phyloP scores from a whole-genome alignment of 78 protist species.

The Ministeria vibrans region DNA sequence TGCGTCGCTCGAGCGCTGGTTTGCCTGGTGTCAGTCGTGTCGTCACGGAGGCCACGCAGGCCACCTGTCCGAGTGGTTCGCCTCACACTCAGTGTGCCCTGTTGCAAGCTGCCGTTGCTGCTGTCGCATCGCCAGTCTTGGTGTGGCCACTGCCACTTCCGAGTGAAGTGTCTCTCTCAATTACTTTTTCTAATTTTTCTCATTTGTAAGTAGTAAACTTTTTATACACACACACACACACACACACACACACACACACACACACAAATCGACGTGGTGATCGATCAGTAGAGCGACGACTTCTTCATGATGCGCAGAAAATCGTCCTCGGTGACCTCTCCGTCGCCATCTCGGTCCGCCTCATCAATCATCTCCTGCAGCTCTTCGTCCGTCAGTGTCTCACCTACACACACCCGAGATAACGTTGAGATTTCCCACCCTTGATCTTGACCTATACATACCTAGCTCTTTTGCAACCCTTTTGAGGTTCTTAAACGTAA shows the following conservation, averaged over 20 bases:
- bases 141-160: background rate
- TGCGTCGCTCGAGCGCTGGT: conserved; percentile 53
- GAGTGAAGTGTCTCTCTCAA: background rate
- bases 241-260: background rate
- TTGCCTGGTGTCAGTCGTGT: conserved; percentile 82
- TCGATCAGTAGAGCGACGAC: conserved; percentile 24
- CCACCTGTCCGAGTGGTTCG: conserved; percentile 77
- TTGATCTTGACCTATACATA: no score
- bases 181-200: background rate
- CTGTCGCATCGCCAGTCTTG: background rate
- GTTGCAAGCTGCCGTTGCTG: conserved; percentile 72
- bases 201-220: background rate
- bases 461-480: conserved; percentile 89
- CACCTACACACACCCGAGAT: no score
- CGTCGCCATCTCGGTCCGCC: conserved; percentile 77
- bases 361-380: conserved; percentile 86
- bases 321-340: conserved; percentile 77
- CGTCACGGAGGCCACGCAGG: conserved; percentile 81
- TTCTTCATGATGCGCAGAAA: conserved; percentile 85
- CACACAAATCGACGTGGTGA: background rate
- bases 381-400: conserved; percentile 83
- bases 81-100: conserved; percentile 60
- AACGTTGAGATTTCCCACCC: no score
- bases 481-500: conserved; percentile 78
- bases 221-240: background rate